These are phyloP conservation scores for Globisporangium barbulae DNA, from an alignment of 352 stramenopile species.

Conservation along the genomic window DNA sequence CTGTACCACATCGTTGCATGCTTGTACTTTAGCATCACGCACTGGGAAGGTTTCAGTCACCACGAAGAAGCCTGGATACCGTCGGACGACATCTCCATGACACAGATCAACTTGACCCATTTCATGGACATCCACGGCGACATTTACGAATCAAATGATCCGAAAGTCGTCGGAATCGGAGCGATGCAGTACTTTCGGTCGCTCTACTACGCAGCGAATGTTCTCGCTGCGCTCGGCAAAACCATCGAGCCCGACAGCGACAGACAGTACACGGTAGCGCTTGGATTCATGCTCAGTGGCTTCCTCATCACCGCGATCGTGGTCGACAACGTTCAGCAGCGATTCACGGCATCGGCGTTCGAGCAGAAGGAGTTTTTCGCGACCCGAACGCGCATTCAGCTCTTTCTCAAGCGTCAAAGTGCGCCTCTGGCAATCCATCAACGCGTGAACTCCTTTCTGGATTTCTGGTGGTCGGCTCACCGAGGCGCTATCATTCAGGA, in stretches of 20 bases:
- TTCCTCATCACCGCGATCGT: slow-evolving; percentile 67
- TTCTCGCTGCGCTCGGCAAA: slow-evolving; percentile 36
- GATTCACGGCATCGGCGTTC: slow-evolving; percentile 59
- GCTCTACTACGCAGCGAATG: slow-evolving; percentile 56
- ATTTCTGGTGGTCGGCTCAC: slow-evolving; percentile 70
- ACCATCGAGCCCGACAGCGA: slow-evolving; percentile 52
- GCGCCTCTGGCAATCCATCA: slow-evolving; percentile 46
- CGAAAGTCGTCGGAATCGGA: slow-evolving; percentile 27
- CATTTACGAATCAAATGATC: slow-evolving; percentile 19
- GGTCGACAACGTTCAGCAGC: slow-evolving; percentile 67
- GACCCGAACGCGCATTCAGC: slow-evolving; percentile 46
- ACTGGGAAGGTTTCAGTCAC: slow-evolving; percentile 39
- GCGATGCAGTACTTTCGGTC: slow-evolving; percentile 54
- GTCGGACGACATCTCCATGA: slow-evolving; percentile 38
- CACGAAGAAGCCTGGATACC: slow-evolving; percentile 44
- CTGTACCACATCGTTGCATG: slow-evolving; percentile 55
- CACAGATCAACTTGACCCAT: slow-evolving; percentile 30
- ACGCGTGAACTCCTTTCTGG: slow-evolving; percentile 60
- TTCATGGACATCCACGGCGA: slow-evolving; percentile 27
- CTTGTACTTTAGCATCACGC: slow-evolving; percentile 47
- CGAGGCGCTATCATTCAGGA: slow-evolving; percentile 60
- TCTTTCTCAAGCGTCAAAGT: slow-evolving; percentile 62
- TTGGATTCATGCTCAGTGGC: slow-evolving; percentile 66
- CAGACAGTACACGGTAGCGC: slow-evolving; percentile 37
- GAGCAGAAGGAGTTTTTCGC: slow-evolving; percentile 73